phyloP scores from a whole-genome alignment of 345 rosid genomes.

The Rubroshorea leprosula region DNA sequence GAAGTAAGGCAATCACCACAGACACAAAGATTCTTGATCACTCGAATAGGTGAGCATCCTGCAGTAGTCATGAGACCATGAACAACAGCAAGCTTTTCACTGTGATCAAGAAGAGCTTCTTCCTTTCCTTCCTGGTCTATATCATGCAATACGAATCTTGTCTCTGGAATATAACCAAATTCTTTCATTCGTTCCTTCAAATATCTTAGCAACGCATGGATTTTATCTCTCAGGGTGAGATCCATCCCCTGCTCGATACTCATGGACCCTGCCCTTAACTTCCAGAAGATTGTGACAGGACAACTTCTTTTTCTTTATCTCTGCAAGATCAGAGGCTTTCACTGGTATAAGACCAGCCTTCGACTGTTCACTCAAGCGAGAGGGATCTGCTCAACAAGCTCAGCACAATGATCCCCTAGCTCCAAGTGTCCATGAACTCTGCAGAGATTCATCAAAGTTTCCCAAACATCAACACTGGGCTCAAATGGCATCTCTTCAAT shows the following conservation, averaged over 20 bases:
- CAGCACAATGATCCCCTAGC: constrained; percentile 73
- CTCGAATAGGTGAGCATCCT: constrained; percentile 46
- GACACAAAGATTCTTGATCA: constrained; percentile 67
- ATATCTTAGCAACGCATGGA: too few relatives aligned
- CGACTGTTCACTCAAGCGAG: constrained; percentile 41
- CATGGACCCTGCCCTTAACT: too few relatives aligned
- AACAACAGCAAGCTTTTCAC: constrained; percentile 74
- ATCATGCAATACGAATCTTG: constrained; percentile 67
- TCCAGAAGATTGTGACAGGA: too few relatives aligned
- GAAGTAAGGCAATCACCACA: too few relatives aligned
- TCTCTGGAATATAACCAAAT: too few relatives aligned
- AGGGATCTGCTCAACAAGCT: constrained; percentile 51
- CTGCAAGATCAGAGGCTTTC: constrained; percentile 39
- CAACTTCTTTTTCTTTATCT: too few relatives aligned
- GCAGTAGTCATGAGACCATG: constrained; percentile 47
- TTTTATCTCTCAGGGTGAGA: too few relatives aligned
- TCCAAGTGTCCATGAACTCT: constrained; percentile 63
- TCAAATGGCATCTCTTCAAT: constrained; percentile 42
- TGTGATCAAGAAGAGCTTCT: constrained; percentile 66
- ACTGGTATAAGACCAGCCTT: constrained; percentile 55
- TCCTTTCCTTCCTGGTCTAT: constrained; percentile 75
- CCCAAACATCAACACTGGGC: too few relatives aligned
- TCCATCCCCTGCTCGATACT: too few relatives aligned
- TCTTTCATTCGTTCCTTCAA: too few relatives aligned
- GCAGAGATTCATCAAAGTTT: constrained; percentile 61